phyloP scores from a whole-genome alignment of 345 rosid species.

The Draba incana region DNA sequence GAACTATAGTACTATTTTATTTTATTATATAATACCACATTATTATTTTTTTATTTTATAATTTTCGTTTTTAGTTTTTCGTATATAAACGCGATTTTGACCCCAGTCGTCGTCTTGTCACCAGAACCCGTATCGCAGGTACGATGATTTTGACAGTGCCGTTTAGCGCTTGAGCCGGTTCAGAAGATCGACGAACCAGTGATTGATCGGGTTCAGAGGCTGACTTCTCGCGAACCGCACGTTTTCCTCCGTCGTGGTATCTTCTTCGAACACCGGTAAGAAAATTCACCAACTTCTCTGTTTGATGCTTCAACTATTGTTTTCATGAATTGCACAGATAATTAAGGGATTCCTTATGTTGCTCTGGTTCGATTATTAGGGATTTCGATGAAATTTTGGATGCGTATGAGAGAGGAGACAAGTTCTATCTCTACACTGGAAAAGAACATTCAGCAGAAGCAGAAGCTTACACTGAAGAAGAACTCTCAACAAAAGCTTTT shows the following conservation, averaged over 20 bases:
- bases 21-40: too few relatives aligned
- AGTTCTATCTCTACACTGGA: conserved; percentile 88
- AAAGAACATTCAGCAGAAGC: conserved; percentile 95
- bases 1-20: too few relatives aligned
- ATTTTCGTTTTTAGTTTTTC: too few relatives aligned
- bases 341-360: neutral
- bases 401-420: conserved; percentile 78
- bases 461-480: conserved; percentile 77
- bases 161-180: too few relatives aligned
- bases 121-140: too few relatives aligned
- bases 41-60: too few relatives aligned
- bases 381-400: conserved; percentile 80
- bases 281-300: neutral
- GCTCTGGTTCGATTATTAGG: conserved; percentile 32
- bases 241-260: conserved; percentile 90
- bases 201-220: conserved; percentile 69
- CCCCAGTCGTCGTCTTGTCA: too few relatives aligned
- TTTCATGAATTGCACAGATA: neutral
- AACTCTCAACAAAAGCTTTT: conserved; percentile 83
- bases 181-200: neutral
- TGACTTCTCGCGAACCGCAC: conserved; percentile 72
- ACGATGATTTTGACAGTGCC: too few relatives aligned
- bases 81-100: too few relatives aligned
- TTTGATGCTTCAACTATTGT: neutral
- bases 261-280: conserved; percentile 82